These are phyloP conservation scores for Benincasa hispida DNA, from an alignment of 306 rosid species.

Conservation along the genomic window DNA sequence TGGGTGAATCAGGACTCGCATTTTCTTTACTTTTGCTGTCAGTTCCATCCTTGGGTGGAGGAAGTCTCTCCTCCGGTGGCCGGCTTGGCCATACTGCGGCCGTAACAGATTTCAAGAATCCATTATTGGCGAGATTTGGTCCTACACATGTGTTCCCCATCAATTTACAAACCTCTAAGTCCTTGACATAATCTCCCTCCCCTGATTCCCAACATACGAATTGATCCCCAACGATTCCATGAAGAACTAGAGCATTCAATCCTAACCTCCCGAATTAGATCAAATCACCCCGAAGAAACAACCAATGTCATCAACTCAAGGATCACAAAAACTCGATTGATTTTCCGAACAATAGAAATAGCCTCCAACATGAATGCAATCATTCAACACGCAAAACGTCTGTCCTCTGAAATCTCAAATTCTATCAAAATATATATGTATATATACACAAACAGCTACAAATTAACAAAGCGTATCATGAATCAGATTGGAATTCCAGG, in stretches of 20 bases:
- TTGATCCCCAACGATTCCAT: slow-evolving; percentile 23
- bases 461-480: background rate
- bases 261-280: slow-evolving; percentile 8
- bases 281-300: slow-evolving; percentile 18
- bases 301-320: background rate
- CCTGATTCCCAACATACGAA: slow-evolving; percentile 14
- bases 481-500: background rate
- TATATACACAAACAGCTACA: background rate
- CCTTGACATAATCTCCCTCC: slow-evolving; percentile 18
- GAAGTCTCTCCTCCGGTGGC: slow-evolving; percentile 54
- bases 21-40: slow-evolving; percentile 10
- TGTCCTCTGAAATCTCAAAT: background rate
- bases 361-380: slow-evolving; percentile 1
- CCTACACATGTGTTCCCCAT: slow-evolving; percentile 97
- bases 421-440: background rate
- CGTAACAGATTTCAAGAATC: slow-evolving; percentile 60
- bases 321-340: background rate
- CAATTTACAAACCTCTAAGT: slow-evolving; percentile 17
- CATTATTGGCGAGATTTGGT: slow-evolving; percentile 44
- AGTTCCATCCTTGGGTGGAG: slow-evolving; percentile 25
- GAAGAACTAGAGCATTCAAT: slow-evolving; percentile 8
- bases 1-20: slow-evolving; percentile 14
- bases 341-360: background rate
- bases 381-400: background rate
- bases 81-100: slow-evolving; percentile 59